Evolutionary conservation across 495 filamentous ascomycete genomes (phyloP).

Genomic region (Hypoxylon fuscum): DNA sequence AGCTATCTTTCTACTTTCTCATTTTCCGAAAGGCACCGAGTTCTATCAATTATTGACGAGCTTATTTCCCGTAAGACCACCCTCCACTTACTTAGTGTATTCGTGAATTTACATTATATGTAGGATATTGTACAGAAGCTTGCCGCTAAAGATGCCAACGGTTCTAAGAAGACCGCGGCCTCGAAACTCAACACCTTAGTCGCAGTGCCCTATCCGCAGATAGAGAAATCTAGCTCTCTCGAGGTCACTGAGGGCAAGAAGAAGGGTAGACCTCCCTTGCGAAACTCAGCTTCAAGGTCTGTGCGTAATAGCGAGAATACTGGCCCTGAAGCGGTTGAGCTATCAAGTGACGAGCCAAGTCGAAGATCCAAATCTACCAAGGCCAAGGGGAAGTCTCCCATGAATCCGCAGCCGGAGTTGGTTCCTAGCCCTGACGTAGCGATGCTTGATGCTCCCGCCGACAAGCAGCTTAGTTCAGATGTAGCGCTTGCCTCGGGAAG

Average conservation of each 20-base stretch:
- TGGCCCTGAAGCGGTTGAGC: constrained; percentile 1
- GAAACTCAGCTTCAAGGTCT: constrained; percentile 23
- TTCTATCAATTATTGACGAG: constrained; percentile 49
- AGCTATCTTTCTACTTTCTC: constrained; percentile 51
- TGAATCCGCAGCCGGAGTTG: constrained; percentile 4
- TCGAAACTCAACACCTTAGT: constrained; percentile 10
- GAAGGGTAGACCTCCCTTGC: constrained; percentile 23
- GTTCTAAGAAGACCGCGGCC: constrained; percentile 6
- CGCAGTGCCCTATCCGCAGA: constrained; percentile 26
- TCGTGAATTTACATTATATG: constrained; percentile 2
- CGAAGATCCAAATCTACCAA: background rate
- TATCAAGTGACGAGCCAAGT: constrained; percentile 13
- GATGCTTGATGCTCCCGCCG: constrained; percentile 12
- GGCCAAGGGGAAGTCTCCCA: constrained; percentile 3
- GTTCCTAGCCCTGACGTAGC: constrained; percentile 3
- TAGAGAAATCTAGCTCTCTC: constrained; percentile 34
- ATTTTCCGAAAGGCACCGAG: constrained; percentile 51
- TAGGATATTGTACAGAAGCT: constrained; percentile 28
- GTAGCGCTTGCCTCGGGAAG: background rate
- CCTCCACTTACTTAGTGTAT: background rate
- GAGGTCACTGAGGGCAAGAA: constrained; percentile 25
- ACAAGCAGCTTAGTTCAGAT: background rate
- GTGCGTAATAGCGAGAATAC: constrained; percentile 17
- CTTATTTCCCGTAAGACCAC: constrained; percentile 45
- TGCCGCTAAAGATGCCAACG: constrained; percentile 18